Base-by-base conservation (phyloP, 257 asterid species). In the Voacanga thouarsii region DNA sequence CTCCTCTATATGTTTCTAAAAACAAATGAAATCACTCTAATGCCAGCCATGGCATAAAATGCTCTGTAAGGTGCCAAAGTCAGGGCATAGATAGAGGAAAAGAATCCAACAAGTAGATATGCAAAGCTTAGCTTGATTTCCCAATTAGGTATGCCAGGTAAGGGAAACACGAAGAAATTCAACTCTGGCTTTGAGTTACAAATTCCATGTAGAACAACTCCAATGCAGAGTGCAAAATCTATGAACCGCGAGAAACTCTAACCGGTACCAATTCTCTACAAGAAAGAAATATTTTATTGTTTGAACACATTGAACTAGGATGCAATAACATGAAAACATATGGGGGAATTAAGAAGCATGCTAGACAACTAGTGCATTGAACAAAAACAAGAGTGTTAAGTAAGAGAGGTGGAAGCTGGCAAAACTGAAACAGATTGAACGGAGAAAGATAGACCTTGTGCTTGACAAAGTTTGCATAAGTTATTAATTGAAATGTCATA, bases 181-280 rank as follows among this genome's bases (percentile, higher is more conserved):
- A 88, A 89, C 85, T 90, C 97, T 1, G 96, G 97, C 85, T 89
- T 88, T 55, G 94, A 85, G 82, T 91, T 89, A 39, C 93, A 91
- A 51, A 88, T 66, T 33, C 98, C 99, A 72, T 95, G 97, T 73
- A 95, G 88, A 86, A 93, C 77, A 51, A 93, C 90, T 57, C 98
- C 98, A 33, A 79, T 74, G 85, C 97, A 87, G 57, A 95, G 92
- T 44, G 86, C 61, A 28, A 93, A 93, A 81, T 95, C 99, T 91
- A 87, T 87, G 75, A 90, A 82, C 90, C 92, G 86, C 0, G 98
- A 97, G 82, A 85, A 86, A 84, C 84, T 92, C 61, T 88, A 89
- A n/a, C 89, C 86, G 26, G 71, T 72, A 3, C 93, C 93, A 71
- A 80, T 83, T 83, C 96, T 87, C 98, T 95, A 97, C 90, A 88